Percentiles rank a stretch among this genome's conserved stretches.
Conservation (phyloP, 495 filamentous ascomycete species). For the Podospora pseudoanserina region DNA sequence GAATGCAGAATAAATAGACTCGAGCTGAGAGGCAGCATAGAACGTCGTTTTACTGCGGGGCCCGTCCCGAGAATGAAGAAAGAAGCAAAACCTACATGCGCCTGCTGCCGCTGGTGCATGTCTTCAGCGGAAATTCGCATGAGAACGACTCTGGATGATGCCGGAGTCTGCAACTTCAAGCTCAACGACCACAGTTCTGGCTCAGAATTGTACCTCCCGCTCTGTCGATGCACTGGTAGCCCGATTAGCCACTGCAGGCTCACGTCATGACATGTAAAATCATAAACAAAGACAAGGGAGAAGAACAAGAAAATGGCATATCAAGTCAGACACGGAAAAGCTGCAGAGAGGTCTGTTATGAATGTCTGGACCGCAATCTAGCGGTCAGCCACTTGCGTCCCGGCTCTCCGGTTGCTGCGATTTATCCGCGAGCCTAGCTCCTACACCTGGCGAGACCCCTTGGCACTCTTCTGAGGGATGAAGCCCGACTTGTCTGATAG, state of each 20-base stretch:
- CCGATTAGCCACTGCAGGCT: conserved; percentile 3
- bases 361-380: conserved; percentile 19
- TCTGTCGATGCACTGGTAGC: not conserved
- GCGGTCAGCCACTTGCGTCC: conserved; percentile 25
- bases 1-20: not conserved
- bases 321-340: conserved; percentile 6
- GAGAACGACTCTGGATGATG: not conserved
- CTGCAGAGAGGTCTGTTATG: not conserved
- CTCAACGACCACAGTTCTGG: not conserved
- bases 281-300: not conserved
- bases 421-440: conserved; percentile 29
- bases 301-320: not conserved
- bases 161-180: not conserved
- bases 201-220: not conserved
- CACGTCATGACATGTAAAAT: conserved; percentile 14
- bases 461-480: conserved; percentile 5
- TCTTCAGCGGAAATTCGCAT: conserved; percentile 12
- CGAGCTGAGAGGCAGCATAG: not conserved
- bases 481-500: not conserved
- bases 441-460: conserved; percentile 13
- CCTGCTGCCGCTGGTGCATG: conserved; percentile 20
- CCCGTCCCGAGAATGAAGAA: conserved; percentile 8
- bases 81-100: conserved; percentile 18
- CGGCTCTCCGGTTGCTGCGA: conserved; percentile 27
- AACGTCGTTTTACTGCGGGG: not conserved